A percentile compares a stretch with the other conserved stretches of the same genome.
Evolutionary conservation across 2,329 filamentous ascomycete genomes (phyloP).

Genomic region (Apiospora koreana): DNA sequence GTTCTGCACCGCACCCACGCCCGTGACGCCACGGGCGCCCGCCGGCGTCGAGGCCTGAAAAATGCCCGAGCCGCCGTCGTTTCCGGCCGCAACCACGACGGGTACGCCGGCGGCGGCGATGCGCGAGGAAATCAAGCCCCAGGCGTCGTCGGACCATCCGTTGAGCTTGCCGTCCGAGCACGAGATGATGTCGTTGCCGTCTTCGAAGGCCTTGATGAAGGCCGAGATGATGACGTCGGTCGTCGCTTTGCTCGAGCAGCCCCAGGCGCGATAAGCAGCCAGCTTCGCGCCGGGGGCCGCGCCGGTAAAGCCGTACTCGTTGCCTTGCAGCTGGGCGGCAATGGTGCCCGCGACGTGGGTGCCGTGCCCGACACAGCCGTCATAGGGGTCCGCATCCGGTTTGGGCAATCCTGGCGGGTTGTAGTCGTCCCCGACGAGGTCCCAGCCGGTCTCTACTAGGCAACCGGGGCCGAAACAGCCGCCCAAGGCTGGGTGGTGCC

Average conservation of each 20-base stretch:
- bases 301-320: constrained; percentile 23
- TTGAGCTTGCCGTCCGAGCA: constrained; percentile 27
- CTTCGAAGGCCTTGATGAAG: constrained; percentile 31
- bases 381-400: constrained; percentile 40
- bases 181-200: constrained; percentile 34
- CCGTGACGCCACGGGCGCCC: constrained; percentile 16
- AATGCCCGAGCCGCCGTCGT: constrained; percentile 33
- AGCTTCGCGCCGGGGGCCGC: constrained; percentile 22
- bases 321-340: constrained; percentile 18
- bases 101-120: constrained; percentile 42
- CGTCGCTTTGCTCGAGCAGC: constrained; percentile 19
- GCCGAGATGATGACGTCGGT: constrained; percentile 32
- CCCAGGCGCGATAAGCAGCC: constrained; percentile 21
- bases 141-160: constrained; percentile 34
- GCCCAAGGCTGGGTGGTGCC: constrained; percentile 4
- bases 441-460: constrained; percentile 45
- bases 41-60: constrained; percentile 20
- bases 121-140: constrained; percentile 37
- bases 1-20: constrained; percentile 20
- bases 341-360: constrained; percentile 49
- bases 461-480: constrained; percentile 32
- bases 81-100: constrained; percentile 42
- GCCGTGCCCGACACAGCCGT: constrained; percentile 43
- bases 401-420: constrained; percentile 32
- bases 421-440: constrained; percentile 47